Evolutionary conservation across 1,284 basidiomycete species (phyloP).

Genomic region (Lentinula novae-zelandiae): DNA sequence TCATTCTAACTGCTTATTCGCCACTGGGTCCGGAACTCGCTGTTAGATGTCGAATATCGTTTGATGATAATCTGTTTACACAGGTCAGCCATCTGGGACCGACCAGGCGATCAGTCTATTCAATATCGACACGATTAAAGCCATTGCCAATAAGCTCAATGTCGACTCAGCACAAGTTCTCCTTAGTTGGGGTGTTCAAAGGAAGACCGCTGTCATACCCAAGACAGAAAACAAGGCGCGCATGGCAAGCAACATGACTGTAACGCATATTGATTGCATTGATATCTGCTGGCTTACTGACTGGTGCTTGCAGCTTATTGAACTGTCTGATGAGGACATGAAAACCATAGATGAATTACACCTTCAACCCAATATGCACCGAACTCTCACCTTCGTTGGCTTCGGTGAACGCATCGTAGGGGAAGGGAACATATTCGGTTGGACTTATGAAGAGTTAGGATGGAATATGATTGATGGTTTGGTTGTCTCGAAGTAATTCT

Average conservation of each 20-base stretch:
- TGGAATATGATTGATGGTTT: conserved; percentile 43
- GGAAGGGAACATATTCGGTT: conserved; percentile 39
- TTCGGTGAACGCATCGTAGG: conserved; percentile 21
- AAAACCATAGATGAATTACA: conserved; percentile 35
- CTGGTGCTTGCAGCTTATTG: conserved; percentile 27
- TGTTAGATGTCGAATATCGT: background rate
- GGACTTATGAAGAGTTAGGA: conserved; percentile 45
- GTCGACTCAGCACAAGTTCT: conserved; percentile 49
- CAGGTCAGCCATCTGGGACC: conserved; percentile 2
- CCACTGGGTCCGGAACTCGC: conserved; percentile 43
- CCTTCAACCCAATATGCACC: conserved; percentile 42
- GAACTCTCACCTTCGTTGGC: conserved; percentile 32
- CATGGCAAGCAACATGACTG: conserved; percentile 45
- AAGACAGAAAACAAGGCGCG: conserved; percentile 47
- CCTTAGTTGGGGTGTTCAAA: conserved; percentile 47
- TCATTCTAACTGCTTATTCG: conserved; percentile 64
- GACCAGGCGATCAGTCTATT: conserved; percentile 9
- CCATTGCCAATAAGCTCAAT: conserved; percentile 42
- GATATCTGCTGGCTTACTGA: background rate
- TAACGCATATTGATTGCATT: conserved; percentile 17
- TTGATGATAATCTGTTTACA: background rate
- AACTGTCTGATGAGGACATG: conserved; percentile 37
- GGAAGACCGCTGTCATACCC: conserved; percentile 40
- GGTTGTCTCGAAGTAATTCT: conserved; percentile 16
- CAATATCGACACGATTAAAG: conserved; percentile 28